Conservation (phyloP, 2,329 filamentous ascomycete genomes). For the Colletotrichum abscissum region DNA sequence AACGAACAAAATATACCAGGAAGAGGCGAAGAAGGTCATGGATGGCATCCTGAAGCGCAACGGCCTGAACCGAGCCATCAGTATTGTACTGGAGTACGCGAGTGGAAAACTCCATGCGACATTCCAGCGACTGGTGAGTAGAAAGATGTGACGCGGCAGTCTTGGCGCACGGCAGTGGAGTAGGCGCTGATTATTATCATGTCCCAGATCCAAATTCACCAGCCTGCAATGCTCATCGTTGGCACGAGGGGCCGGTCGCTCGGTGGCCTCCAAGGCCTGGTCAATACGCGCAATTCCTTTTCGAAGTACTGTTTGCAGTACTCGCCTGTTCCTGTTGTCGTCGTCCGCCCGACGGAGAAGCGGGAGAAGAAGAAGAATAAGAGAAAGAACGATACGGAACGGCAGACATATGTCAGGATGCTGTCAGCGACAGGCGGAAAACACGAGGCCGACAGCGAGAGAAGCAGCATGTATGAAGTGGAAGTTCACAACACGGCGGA, state of each 20-base stretch:
- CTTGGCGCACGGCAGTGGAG: neutral
- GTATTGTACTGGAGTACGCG: conserved; percentile 86
- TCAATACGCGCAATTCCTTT: conserved; percentile 83
- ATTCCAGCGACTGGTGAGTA: conserved; percentile 86
- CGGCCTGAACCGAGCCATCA: conserved; percentile 81
- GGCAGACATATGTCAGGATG: conserved; percentile 83
- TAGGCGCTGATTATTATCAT: neutral
- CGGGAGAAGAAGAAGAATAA: conserved; percentile 91
- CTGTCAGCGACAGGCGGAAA: conserved; percentile 71
- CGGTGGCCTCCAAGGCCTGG: conserved; percentile 85
- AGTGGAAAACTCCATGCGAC: conserved; percentile 91
- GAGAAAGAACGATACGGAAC: conserved; percentile 78
- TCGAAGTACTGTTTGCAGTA: conserved; percentile 96
- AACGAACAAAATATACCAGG: conserved; percentile 71
- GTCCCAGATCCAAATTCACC: conserved; percentile 85
- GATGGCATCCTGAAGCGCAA: conserved; percentile 84
- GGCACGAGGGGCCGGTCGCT: conserved; percentile 87
- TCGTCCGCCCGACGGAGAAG: conserved; percentile 88
- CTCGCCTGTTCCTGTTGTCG: conserved; percentile 91
- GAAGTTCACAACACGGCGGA: conserved; percentile 67
- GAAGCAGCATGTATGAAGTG: conserved; percentile 64
- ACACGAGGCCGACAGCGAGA: conserved; percentile 69
- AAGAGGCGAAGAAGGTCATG: conserved; percentile 80
- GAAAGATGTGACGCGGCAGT: too few relatives aligned
- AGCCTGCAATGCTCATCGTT: conserved; percentile 90